These are phyloP conservation scores for Lenwebbia sp. DNA, from an alignment of 345 rosid genomes.

Conservation along the genomic window DNA sequence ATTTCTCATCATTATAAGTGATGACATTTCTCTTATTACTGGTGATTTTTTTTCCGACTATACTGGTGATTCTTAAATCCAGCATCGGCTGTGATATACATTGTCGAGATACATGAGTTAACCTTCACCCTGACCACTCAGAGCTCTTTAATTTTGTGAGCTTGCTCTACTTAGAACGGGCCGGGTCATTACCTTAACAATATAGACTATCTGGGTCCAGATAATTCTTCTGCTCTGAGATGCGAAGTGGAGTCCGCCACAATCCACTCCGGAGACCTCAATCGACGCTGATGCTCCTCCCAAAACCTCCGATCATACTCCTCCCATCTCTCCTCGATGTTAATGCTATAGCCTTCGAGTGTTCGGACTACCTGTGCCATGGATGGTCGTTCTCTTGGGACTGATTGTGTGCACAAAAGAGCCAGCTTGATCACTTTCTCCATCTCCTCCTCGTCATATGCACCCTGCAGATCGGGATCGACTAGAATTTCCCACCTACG, in stretches of 20 bases:
- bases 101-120: too few species aligned
- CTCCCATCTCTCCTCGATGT: not conserved
- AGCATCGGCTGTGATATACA: not conserved
- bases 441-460: not conserved
- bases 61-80: not conserved
- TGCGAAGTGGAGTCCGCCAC: not conserved
- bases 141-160: too few species aligned
- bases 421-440: not conserved
- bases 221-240: not conserved
- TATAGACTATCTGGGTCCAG: not conserved
- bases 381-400: not conserved
- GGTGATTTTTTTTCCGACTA: too few species aligned
- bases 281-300: not conserved
- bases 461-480: not conserved
- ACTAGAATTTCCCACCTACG: not conserved
- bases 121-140: too few species aligned
- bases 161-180: not conserved
- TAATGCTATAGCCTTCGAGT: not conserved
- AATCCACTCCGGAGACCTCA: too few species aligned
- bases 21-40: not conserved
- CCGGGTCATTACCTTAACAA: not conserved
- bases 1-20: not conserved
- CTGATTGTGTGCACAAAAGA: not conserved
- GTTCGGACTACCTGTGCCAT: not conserved
- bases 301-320: not conserved